Evolutionary conservation across 306 rosid genomes (phyloP).

Genomic region (apple (Malus domestica)): DNA sequence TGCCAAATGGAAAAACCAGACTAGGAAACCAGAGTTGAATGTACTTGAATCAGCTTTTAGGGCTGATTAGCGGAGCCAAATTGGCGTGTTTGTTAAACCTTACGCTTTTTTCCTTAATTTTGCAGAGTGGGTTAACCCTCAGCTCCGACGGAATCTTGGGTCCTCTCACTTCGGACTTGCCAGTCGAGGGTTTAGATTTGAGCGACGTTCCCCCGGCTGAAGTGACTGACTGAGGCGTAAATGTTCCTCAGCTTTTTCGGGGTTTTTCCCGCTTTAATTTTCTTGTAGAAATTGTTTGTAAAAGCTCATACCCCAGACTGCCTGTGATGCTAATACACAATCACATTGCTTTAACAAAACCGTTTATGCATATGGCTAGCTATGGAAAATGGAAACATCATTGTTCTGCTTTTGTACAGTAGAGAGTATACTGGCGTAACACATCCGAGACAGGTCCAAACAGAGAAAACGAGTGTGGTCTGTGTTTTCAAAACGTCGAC

Average conservation of each 20-base stretch:
- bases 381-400: background rate
- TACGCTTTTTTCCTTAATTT: background rate
- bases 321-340: background rate
- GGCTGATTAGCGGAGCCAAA: background rate
- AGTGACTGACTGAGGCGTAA: constrained; percentile 15
- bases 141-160: constrained; percentile 73
- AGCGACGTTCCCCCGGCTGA: constrained; percentile 55
- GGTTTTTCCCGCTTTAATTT: background rate
- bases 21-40: background rate
- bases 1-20: background rate
- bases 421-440: background rate
- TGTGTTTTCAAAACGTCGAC: background rate
- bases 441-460: background rate
- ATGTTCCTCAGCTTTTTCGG: background rate
- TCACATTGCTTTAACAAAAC: background rate
- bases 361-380: background rate
- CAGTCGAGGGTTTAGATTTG: constrained; percentile 75
- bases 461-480: background rate
- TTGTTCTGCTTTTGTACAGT: background rate
- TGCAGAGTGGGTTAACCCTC: constrained; percentile 81
- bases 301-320: background rate
- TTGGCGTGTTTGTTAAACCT: background rate
- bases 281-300: constrained; percentile 19
- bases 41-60: background rate
- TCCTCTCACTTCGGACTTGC: constrained; percentile 65